Evolutionary conservation across 2,329 filamentous ascomycete species (phyloP), one percentile per base, ranked within the genome.

Genomic region (Apiospora sp.): DNA sequence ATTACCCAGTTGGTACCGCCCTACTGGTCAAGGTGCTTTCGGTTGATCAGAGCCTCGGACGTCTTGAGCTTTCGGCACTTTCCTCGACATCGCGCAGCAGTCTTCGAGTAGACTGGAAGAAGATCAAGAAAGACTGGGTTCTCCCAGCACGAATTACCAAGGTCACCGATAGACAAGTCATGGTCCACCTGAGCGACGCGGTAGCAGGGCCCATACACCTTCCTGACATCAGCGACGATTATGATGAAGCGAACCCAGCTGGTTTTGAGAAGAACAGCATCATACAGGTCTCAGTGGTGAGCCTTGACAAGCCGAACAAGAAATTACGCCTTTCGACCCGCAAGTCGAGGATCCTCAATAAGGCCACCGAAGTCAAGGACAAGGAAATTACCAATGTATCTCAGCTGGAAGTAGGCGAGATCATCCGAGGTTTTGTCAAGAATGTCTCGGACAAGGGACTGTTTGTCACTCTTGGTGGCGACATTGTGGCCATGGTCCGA

Each of bases 401-500:
- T n/a, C 91, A 97, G 76, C 80, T 99, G 44, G 90, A 92, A 72
- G 84, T 91, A 51, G 94, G 95, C 73, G 92, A 97, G 74, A 85
- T 98, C 43, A 87, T 97, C 19, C 93, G 96, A 72, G 97, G 97
- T 3, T 98, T 99, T 78, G 90, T 99, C 77, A 97, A 95, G 84
- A 94, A 94, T 76, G 91, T 98, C 58, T 89, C 93, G 0, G 94
- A 98, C 76, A 96, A 95, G 81, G 96, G 96, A 71, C 83, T 99
- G 1, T 98, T 98, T 78, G 90, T 99, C 67, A 89, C 92, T 37
- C 87, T 99, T 3, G 95, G 95, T 61, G 93, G 94, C 24, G 91
- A 92, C 75, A 88, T 98, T 24, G 93, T 93, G 69, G 95, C 92
- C 0, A 92, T 95, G 78, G 93, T 98, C 68, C 92, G 94, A 76